Evolutionary conservation across 2,329 filamentous ascomycete species (phyloP).

Genomic region (Ophioceras dolichostomum): DNA sequence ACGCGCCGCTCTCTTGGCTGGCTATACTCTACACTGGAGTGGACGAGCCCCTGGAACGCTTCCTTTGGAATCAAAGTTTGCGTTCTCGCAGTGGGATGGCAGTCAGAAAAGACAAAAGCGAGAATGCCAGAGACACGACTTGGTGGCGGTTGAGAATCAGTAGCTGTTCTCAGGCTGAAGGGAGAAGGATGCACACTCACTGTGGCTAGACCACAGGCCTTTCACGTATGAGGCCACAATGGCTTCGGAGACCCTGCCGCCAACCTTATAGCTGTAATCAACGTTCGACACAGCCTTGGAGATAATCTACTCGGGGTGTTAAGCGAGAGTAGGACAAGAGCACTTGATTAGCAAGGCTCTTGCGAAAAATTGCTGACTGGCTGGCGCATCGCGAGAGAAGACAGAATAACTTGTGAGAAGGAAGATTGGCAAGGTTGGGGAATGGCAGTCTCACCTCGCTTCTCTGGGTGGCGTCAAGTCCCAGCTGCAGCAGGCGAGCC

Average conservation of each 20-base stretch:
- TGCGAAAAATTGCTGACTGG: too few species aligned
- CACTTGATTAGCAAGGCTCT: too few species aligned
- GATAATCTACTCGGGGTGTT: slow-evolving; percentile 3
- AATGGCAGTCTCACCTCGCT: slow-evolving; percentile 11
- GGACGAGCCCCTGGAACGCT: too few species aligned
- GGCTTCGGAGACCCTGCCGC: slow-evolving; percentile 5
- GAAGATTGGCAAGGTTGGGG: not conserved
- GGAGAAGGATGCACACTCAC: slow-evolving; percentile 4
- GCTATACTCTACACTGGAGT: too few species aligned
- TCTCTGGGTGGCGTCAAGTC: slow-evolving; percentile 8
- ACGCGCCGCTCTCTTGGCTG: too few species aligned
- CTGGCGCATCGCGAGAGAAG: too few species aligned
- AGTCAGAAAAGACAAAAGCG: slow-evolving; percentile 3
- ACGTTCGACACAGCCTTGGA: slow-evolving; percentile 7
- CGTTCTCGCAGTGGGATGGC: slow-evolving; percentile 6
- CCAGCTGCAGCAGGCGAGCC: slow-evolving; percentile 10
- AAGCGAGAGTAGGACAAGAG: too few species aligned
- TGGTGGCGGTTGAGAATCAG: not conserved
- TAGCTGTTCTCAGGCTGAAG: not conserved
- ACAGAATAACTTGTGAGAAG: too few species aligned
- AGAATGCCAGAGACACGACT: slow-evolving; percentile 10
- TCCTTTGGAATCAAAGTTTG: not conserved
- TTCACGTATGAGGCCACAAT: slow-evolving; percentile 9
- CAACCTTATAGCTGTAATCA: slow-evolving; percentile 6
- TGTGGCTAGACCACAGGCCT: slow-evolving; percentile 10